Evolutionary conservation across 2,329 filamentous ascomycete genomes (phyloP).

Genomic region (Colletotrichum caudatum): DNA sequence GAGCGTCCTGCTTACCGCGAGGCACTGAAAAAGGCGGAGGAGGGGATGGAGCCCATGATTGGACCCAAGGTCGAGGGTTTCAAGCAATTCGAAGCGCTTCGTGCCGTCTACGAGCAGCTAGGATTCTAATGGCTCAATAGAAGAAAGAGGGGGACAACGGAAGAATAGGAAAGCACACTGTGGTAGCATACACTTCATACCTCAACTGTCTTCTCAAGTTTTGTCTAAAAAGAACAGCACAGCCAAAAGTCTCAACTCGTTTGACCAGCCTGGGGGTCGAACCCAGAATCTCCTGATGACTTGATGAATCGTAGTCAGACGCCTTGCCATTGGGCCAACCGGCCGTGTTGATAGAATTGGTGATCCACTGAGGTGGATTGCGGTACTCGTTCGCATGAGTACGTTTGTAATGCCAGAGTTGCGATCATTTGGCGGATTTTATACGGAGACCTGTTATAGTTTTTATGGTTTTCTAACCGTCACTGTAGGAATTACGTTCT

Average conservation of each 20-base stretch:
- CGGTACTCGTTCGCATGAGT: rapidly evolving
- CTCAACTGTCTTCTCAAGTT: neutral
- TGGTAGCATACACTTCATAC: too few relatives aligned
- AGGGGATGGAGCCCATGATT: slow-evolving; percentile 53
- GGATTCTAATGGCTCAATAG: neutral
- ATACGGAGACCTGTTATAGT: neutral
- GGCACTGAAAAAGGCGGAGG: slow-evolving; percentile 63
- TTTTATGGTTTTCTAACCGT: neutral
- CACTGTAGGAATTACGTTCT: neutral
- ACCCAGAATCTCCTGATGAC: slow-evolving; percentile 40
- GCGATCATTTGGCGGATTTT: neutral
- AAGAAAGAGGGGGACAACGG: neutral
- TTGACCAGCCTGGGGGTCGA: slow-evolving; percentile 41
- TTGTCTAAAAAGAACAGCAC: neutral
- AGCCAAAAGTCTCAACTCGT: neutral
- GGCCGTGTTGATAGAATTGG: neutral
- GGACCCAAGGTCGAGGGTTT: slow-evolving; percentile 30
- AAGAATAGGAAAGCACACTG: neutral
- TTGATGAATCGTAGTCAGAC: slow-evolving; percentile 54
- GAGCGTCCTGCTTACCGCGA: slow-evolving; percentile 59
- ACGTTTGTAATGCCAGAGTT: neutral
- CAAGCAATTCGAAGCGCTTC: slow-evolving; percentile 27
- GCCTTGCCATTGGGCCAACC: slow-evolving; percentile 56
- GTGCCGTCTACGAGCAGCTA: slow-evolving; percentile 4
- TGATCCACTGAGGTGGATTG: slow-evolving; percentile 21